Evolutionary conservation across 1,139 yeast genomes (phyloP), one percentile per base, ranked within the genome.

Genomic region (Protomyces gravidus): DNA sequence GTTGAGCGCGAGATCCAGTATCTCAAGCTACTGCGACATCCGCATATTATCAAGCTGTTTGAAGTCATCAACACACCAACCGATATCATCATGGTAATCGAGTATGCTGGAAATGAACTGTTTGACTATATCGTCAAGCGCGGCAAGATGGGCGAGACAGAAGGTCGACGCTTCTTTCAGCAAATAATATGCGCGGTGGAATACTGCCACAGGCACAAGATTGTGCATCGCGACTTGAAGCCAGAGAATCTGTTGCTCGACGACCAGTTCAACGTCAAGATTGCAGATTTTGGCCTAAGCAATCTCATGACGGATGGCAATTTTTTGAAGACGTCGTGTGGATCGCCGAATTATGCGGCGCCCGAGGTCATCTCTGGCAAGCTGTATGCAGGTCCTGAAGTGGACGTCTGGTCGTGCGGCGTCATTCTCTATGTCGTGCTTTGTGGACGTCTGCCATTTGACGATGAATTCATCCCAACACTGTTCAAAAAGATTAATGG

Each of bases 261-360:
- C 74, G 85, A 86, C 71, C 81, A 89, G 70, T 82, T 85, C 65
- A 89, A 89, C 71, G 90, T 92, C 72, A 94, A 94, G 71, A 90
- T 92, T 67, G 98, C 99, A 17, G 99, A 92, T 73, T 92, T 92
- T 71, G 99, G 99, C 42, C 92, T 92, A 97, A 98, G 98, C 17
- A 98, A 98, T 2, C 76, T 92, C 55, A 97, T 94, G 72, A 85
- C 95, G 45, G 82, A 83, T 61, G 95, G 86, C 67, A 82, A 86
- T 67, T 75, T 94, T 68, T 77, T 94, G 62, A 97, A 92, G 71
- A 92, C 99, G 1, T 86, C 95, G 33, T 92, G 99, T 74, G 99
- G 99, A 0, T 89, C 96, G 26, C 98, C 98, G 19, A 98, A 94
- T 73, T 92, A 92, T 73, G 98, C 98, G 1, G 88, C 96, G 11